Conservation (phyloP, 139 green algal species). For the Protoeuglena noctilucae region DNA sequence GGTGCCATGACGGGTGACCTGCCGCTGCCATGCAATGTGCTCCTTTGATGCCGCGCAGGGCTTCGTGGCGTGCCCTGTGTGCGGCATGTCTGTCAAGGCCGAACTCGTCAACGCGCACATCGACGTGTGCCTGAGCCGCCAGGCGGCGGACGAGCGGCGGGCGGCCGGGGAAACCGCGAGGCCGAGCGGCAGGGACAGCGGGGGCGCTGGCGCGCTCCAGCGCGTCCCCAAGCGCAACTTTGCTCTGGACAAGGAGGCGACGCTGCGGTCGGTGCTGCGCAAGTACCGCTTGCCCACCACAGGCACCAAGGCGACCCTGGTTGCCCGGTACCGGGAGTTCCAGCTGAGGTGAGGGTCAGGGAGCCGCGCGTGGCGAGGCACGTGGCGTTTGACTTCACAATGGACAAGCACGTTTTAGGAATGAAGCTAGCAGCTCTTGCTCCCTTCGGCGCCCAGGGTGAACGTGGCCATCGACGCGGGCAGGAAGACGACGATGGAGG, state of each 20-base stretch:
- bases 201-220: background rate
- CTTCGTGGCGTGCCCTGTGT: background rate
- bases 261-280: background rate
- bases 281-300: background rate
- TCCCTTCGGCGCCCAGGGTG: too few species aligned
- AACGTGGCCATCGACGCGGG: background rate
- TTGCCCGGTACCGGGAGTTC: background rate
- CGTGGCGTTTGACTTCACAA: too few species aligned
- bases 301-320: background rate
- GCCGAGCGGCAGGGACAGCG: background rate
- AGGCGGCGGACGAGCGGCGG: background rate
- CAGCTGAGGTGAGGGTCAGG: too few species aligned
- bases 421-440: too few species aligned
- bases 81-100: background rate
- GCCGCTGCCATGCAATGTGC: background rate
- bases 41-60: background rate
- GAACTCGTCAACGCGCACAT: background rate
- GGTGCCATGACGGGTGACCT: background rate
- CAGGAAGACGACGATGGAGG: background rate
- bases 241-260: background rate
- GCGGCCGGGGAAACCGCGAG: background rate
- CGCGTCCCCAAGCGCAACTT: background rate
- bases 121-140: background rate
- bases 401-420: too few species aligned
- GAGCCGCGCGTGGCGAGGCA: too few species aligned